phyloP scores from a whole-genome alignment of 1,139 yeast species.

The Meyerozyma sp. region DNA sequence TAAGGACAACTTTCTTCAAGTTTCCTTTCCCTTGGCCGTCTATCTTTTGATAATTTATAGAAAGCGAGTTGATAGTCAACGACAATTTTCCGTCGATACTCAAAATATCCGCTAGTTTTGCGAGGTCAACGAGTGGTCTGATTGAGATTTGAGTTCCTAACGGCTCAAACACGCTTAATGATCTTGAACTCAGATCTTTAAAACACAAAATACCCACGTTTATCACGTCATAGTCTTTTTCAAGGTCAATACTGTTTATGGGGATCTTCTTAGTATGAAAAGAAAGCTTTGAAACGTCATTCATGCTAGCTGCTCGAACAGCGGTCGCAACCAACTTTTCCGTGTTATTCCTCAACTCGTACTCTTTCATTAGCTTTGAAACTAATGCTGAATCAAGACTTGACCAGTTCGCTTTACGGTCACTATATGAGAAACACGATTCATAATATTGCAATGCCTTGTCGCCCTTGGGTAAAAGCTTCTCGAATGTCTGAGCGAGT shows the following conservation, averaged over 20 bases:
- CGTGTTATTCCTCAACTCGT: neutral
- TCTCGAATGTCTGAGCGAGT: slow-evolving; percentile 43
- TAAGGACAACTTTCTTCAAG: slow-evolving; percentile 5
- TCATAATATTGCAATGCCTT: slow-evolving; percentile 38
- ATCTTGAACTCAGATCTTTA: neutral
- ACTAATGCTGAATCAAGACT: neutral
- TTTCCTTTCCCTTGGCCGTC: neutral
- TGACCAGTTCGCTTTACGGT: neutral
- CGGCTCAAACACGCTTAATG: neutral
- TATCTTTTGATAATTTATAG: neutral
- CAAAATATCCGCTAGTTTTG: neutral
- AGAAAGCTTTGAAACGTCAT: neutral
- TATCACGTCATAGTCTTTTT: neutral
- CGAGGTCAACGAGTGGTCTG: neutral
- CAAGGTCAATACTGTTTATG: neutral
- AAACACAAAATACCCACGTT: neutral
- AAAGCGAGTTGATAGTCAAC: slow-evolving; percentile 9
- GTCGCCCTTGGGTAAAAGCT: slow-evolving; percentile 15
- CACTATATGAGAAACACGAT: slow-evolving; percentile 14
- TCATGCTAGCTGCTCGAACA: neutral
- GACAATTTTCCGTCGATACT: neutral
- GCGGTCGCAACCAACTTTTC: neutral
- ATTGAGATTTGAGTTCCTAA: neutral
- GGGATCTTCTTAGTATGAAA: neutral
- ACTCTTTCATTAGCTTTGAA: neutral